Evolutionary conservation across 2,329 filamentous ascomycete species (phyloP), one percentile per base, ranked within the genome.

Genomic region (Phoma sp.): DNA sequence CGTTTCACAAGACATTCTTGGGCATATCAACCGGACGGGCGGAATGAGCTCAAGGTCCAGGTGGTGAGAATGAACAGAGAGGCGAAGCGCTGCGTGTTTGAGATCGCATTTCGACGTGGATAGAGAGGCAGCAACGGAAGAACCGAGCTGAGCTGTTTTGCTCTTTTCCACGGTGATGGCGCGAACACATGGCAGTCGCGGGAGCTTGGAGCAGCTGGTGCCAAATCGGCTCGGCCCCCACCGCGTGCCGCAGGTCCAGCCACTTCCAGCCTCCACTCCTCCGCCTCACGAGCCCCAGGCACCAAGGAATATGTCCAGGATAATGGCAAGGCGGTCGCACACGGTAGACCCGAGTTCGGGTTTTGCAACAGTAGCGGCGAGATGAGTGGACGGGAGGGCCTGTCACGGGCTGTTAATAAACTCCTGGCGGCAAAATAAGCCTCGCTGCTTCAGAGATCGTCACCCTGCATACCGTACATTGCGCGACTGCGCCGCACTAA

Each of bases 361-460:
- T 17, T 43, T 48, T 44, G 43, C 27, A 44, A 44, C 43, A 47
- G 43, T 52, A 52, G 54, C 48, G 48, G 38, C 33, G 24, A 32
- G 35, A 46, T 51, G 54, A 57, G 43, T 57, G 54, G 54, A 43
- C 27, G 38, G 43, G 33, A 31, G 6, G 33, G 19, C 27, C 43
- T 51, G 47, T 48, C 27, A 38, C 43, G 25, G 31, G 43, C 48
- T 52, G 54, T 52, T 57, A 51, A 57, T 57, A 57, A 46, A 38
- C 54, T 43, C 47, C 54, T 51, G 54, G 54, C 47, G 47, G 47
- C 36, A 53, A 57, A 57, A 57, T 43, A 54, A 57, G 55, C 55
- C 55, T 57, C 50, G 27, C 36, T 57, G 50, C 45, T 50, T 57
- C 41, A 50, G 40, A 29, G 55, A 51, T 49, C 50, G 45, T 53